These are phyloP conservation scores for Chondrostereum purpureum DNA, from an alignment of 1,284 basidiomycete genomes.

Conservation along the genomic window DNA sequence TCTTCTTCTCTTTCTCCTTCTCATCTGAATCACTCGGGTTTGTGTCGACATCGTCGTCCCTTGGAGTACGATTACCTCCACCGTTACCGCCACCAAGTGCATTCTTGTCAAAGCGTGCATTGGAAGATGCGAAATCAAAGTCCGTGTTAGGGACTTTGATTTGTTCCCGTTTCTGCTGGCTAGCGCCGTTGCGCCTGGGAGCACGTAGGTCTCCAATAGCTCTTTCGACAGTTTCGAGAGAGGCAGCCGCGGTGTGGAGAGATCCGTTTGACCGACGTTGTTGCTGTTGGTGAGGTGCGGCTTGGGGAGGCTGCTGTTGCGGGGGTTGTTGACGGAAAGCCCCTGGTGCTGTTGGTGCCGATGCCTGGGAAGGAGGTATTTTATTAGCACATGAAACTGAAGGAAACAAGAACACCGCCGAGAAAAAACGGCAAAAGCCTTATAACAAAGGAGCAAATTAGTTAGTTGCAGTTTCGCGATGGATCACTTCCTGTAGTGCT, in stretches of 20 bases:
- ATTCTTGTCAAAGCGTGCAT: constrained; percentile 68
- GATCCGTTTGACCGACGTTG: constrained; percentile 31
- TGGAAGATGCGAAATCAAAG: constrained; percentile 70
- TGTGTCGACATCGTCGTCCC: constrained; percentile 17
- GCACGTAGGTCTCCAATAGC: constrained; percentile 71
- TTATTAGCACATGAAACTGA: no score
- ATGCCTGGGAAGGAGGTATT: constrained; percentile 6
- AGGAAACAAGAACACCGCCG: no score
- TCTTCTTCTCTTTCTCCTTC: constrained; percentile 23
- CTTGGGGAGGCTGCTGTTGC: constrained; percentile 12
- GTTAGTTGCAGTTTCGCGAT: no score
- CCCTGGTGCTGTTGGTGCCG: constrained; percentile 4
- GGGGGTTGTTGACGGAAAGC: constrained; percentile 14
- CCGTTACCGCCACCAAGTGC: constrained; percentile 6
- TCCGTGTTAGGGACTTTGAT: constrained; percentile 63
- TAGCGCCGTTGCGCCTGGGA: constrained; percentile 25
- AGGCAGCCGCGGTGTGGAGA: constrained; percentile 65
- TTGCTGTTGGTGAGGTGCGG: constrained; percentile 10
- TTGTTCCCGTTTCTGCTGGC: constrained; percentile 19
- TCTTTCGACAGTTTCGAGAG: constrained; percentile 72
- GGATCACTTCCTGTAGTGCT: no score
- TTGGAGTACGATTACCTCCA: neutral
- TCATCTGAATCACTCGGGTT: constrained; percentile 25
- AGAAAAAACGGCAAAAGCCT: no score
- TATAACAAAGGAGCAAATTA: no score